Conservation (phyloP, 257 asterid species). For the Solanum lycopersicoides region DNA sequence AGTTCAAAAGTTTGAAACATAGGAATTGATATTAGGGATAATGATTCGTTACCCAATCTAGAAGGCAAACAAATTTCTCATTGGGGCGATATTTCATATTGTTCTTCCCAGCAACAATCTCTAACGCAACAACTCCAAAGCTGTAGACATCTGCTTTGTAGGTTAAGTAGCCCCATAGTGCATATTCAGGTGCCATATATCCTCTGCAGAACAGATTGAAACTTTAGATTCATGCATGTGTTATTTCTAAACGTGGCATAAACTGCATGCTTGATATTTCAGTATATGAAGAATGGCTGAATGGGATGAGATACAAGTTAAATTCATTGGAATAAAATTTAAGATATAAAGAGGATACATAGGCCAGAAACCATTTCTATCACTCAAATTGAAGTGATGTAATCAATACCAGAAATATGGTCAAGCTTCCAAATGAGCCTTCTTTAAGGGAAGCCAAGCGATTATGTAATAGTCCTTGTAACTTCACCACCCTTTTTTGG, state of each 20-base stretch:
- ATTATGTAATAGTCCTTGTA: background rate
- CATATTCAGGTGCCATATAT: constrained; percentile 68
- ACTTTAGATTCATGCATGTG: background rate
- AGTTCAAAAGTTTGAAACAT: background rate
- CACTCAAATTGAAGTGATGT: background rate
- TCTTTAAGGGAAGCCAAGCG: no score
- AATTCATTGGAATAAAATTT: background rate
- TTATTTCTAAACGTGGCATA: background rate
- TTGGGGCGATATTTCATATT: constrained; percentile 40
- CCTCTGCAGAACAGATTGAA: constrained; percentile 21
- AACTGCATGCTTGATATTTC: background rate
- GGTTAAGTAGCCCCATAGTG: constrained; percentile 61
- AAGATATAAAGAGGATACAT: background rate
- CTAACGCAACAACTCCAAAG: constrained; percentile 53
- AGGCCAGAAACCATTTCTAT: background rate
- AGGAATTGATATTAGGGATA: background rate
- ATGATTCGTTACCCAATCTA: constrained; percentile 42
- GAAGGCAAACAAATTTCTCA: constrained; percentile 44
- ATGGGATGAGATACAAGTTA: background rate
- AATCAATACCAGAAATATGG: background rate
- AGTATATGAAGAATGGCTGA: background rate
- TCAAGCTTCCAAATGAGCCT: background rate
- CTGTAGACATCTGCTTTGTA: constrained; percentile 61
- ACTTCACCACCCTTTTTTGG: background rate
- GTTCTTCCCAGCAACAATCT: constrained; percentile 52